Evolutionary conservation across 2,329 filamentous ascomycete species (phyloP).

Genomic region (Coniochaeta prunicola): DNA sequence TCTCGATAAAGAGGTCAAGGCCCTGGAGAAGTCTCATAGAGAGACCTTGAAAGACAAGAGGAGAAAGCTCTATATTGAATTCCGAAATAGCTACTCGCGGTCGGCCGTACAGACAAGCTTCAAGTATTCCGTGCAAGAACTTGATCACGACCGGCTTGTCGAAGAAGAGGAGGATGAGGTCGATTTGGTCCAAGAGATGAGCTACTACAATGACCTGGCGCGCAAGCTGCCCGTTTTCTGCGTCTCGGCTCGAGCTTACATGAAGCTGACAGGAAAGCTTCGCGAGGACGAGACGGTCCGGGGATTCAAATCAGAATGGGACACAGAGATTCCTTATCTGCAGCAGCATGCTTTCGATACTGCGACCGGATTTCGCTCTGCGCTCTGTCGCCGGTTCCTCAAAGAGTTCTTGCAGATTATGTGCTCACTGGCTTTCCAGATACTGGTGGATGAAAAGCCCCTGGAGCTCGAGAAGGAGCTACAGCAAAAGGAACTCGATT

Average conservation of each 20-base stretch:
- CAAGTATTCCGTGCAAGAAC: conserved; percentile 12
- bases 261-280: background rate
- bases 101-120: background rate
- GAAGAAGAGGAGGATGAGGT: background rate
- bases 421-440: background rate
- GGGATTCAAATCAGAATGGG: background rate
- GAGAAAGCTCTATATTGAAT: background rate
- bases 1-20: conserved; percentile 24
- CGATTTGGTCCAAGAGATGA: background rate
- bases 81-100: background rate
- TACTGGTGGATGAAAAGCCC: background rate
- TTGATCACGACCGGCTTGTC: conserved; percentile 11
- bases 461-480: background rate
- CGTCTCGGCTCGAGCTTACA: background rate
- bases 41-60: too few species aligned
- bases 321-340: background rate
- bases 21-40: conserved; percentile 23
- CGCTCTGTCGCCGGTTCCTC: background rate
- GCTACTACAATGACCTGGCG: background rate
- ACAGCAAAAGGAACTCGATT: background rate
- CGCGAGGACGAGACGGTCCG: background rate
- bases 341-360: background rate
- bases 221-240: background rate
- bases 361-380: background rate
- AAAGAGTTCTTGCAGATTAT: background rate